phyloP scores from a whole-genome alignment of 805 yeast species.

The Geotrichum ghanense region DNA sequence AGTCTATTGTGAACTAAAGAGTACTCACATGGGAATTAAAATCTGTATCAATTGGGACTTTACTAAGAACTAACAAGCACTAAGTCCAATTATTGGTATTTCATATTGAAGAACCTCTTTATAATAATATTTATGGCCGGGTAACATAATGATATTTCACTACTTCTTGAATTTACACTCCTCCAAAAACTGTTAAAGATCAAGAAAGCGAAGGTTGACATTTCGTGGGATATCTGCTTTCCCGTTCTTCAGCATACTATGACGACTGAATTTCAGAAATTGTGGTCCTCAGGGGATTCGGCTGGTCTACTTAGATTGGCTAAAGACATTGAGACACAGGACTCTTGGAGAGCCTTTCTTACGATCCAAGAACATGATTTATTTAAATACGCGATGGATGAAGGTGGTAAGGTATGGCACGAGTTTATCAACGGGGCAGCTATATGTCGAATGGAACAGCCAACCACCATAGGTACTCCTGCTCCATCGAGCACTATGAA shows the following conservation, averaged over 20 bases:
- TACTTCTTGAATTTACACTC: neutral
- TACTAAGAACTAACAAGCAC: no score
- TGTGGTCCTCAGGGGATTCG: conserved; percentile 10
- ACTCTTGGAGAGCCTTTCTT: conserved; percentile 26
- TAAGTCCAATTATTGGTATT: no score
- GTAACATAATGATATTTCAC: neutral
- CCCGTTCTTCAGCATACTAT: neutral
- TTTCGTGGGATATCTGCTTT: neutral
- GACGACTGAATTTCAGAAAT: conserved; percentile 1
- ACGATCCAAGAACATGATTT: conserved; percentile 28
- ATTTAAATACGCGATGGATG: conserved; percentile 22
- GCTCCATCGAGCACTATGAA: conserved; percentile 1
- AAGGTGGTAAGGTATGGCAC: conserved; percentile 24
- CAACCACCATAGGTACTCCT: conserved; percentile 2
- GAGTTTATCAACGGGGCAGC: conserved; percentile 22
- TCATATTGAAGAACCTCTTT: no score
- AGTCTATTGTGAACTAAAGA: no score
- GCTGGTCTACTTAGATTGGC: conserved; percentile 15
- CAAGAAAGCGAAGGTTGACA: neutral
- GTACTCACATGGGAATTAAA: no score
- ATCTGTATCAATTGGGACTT: no score
- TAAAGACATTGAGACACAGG: conserved; percentile 18
- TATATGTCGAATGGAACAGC: conserved; percentile 11
- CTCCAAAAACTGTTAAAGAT: neutral
- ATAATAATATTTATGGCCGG: no score